Percentiles rank a stretch among this genome's conserved stretches.
These are phyloP conservation scores for Xylaria sp. DNA, from an alignment of 2,329 filamentous ascomycete genomes.

Conservation along the genomic window DNA sequence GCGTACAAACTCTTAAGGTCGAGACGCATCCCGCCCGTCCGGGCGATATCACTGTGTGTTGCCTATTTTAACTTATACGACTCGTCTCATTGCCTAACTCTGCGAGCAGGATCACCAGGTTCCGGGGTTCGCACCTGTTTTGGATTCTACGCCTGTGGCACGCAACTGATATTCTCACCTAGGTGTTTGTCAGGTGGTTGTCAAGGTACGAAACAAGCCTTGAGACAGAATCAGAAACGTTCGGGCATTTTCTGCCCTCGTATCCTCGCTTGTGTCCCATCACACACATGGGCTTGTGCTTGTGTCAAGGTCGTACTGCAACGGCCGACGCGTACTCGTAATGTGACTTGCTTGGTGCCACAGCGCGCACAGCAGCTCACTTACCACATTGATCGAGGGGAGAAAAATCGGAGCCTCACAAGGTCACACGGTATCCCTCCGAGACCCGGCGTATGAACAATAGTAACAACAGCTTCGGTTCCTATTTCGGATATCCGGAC, in stretches of 20 bases:
- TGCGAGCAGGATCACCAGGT: not conserved
- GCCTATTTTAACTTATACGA: not conserved
- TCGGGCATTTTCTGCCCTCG: not conserved
- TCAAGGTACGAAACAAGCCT: not conserved
- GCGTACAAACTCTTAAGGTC: not conserved
- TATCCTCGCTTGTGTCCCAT: not conserved
- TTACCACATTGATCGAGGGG: not conserved
- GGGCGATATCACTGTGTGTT: not conserved
- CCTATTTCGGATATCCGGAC: too few relatives aligned
- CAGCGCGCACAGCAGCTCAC: not conserved
- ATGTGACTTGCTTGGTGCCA: not conserved
- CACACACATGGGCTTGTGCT: not conserved
- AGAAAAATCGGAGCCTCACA: not conserved
- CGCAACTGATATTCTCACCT: not conserved
- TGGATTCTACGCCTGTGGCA: not conserved
- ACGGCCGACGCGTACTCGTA: not conserved
- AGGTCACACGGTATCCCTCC: not conserved
- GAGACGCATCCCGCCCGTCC: not conserved
- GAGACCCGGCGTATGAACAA: not conserved
- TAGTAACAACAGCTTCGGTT: not conserved
- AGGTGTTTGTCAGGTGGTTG: not conserved
- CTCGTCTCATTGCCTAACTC: not conserved
- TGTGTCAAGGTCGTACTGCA: not conserved
- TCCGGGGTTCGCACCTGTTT: not conserved
- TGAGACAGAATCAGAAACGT: not conserved